These are phyloP conservation scores for Butyriboletus loyo DNA, from an alignment of 768 basidiomycete species.

Conservation along the genomic window DNA sequence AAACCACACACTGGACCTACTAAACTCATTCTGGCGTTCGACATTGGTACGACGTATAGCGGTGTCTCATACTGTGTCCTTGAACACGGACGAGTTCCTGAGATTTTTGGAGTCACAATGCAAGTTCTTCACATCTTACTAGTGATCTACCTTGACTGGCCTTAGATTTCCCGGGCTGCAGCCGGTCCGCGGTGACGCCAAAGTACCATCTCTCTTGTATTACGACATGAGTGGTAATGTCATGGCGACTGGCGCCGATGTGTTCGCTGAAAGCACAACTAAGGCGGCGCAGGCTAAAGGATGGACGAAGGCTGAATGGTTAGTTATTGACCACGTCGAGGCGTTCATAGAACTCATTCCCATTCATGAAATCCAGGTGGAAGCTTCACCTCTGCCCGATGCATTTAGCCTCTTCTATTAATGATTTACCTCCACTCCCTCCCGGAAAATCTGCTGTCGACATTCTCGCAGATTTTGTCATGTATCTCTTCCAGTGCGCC, in stretches of 20 bases:
- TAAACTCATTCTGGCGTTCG: conserved; percentile 29
- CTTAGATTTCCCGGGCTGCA: conserved; percentile 39
- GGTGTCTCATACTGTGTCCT: conserved; percentile 38
- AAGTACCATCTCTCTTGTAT: conserved; percentile 43
- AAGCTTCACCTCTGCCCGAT: conserved; percentile 23
- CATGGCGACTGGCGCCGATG: conserved; percentile 41
- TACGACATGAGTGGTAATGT: conserved; percentile 38
- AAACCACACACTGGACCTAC: conserved; percentile 4
- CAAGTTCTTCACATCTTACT: not conserved
- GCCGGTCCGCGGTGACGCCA: conserved; percentile 37
- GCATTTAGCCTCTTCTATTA: conserved; percentile 4
- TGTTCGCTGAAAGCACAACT: conserved; percentile 27
- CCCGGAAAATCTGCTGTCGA: not conserved
- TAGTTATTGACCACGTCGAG: not conserved
- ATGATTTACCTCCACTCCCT: not conserved
- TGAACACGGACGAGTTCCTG: conserved; percentile 6
- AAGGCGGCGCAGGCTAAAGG: conserved; percentile 33
- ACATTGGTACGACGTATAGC: conserved; percentile 37
- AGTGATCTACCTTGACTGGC: not conserved
- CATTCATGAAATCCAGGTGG: conserved; percentile 17
- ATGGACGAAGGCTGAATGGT: conserved; percentile 20
- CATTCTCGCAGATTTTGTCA: not conserved
- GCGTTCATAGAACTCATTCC: not conserved
- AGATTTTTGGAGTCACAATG: conserved; percentile 10
- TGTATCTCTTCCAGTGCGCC: conserved; percentile 5